These are phyloP conservation scores for Hawksworthiomyces lignivorus DNA, from an alignment of 2,329 filamentous ascomycete species.

Conservation along the genomic window DNA sequence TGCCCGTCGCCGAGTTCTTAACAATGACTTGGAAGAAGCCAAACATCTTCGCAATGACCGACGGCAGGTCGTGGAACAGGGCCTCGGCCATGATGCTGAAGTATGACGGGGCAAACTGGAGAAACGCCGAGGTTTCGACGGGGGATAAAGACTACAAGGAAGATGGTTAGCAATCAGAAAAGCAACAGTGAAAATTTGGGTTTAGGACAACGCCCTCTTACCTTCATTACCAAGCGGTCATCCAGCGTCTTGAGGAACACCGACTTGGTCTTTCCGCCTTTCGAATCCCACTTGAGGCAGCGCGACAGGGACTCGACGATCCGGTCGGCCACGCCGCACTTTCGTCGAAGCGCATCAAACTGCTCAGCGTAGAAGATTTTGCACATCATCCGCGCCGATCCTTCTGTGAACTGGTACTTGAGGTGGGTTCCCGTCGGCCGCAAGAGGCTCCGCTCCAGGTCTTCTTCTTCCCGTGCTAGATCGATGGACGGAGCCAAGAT, in stretches of 20 bases:
- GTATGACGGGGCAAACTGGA: constrained; percentile 92
- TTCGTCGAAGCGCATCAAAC: constrained; percentile 87
- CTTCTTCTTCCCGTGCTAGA: constrained; percentile 43
- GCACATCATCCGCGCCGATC: constrained; percentile 89
- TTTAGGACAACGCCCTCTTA: no score
- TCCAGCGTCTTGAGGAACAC: constrained; percentile 95
- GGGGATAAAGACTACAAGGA: constrained; percentile 71
- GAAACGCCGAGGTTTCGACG: constrained; percentile 87
- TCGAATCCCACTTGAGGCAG: constrained; percentile 96
- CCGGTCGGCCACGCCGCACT: constrained; percentile 86
- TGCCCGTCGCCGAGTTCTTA: constrained; percentile 85
- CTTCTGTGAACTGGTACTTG: constrained; percentile 91
- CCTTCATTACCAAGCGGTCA: constrained; percentile 83
- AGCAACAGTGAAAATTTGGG: no score
- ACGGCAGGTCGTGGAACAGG: constrained; percentile 88
- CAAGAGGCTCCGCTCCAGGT: constrained; percentile 78
- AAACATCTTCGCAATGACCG: constrained; percentile 98
- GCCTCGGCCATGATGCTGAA: constrained; percentile 97
- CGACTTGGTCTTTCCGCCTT: constrained; percentile 95
- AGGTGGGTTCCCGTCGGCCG: constrained; percentile 84
- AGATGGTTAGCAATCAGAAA: no score
- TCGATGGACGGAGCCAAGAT: no score
- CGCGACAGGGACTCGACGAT: constrained; percentile 93
- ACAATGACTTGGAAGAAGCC: constrained; percentile 97
- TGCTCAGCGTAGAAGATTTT: constrained; percentile 99